These are phyloP conservation scores for Phaeosphaeriaceae sp. DNA, from an alignment of 2,329 filamentous ascomycete genomes.

Conservation along the genomic window DNA sequence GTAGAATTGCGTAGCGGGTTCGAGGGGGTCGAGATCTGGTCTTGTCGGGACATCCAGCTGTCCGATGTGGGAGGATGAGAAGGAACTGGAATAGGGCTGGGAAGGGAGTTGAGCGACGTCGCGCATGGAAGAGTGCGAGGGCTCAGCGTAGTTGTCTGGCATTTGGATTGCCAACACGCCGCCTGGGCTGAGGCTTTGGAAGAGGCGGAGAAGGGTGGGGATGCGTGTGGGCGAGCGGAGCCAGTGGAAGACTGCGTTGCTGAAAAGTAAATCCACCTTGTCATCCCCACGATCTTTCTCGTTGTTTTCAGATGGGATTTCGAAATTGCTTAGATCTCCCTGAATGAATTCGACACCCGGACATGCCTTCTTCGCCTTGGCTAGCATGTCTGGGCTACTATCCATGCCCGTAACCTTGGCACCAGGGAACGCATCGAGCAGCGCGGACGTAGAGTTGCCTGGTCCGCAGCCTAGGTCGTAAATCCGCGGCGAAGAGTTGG, in stretches of 20 bases:
- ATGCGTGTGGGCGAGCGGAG: slow-evolving; percentile 55
- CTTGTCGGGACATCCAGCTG: slow-evolving; percentile 9
- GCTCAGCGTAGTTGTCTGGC: slow-evolving; percentile 59
- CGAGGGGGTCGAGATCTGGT: slow-evolving; percentile 57
- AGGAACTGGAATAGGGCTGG: slow-evolving; percentile 49
- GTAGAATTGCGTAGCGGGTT: slow-evolving; percentile 57
- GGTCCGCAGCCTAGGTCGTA: slow-evolving; percentile 68
- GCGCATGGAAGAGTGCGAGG: slow-evolving; percentile 60
- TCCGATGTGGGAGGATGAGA: slow-evolving; percentile 30
- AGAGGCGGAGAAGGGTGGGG: slow-evolving; percentile 52
- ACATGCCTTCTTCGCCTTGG: slow-evolving; percentile 50
- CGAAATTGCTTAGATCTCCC: slow-evolving; percentile 56
- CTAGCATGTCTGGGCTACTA: slow-evolving; percentile 63
- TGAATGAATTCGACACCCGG: slow-evolving; percentile 55
- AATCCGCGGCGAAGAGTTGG: slow-evolving; percentile 49
- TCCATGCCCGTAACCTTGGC: slow-evolving; percentile 62
- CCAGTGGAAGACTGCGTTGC: slow-evolving; percentile 68
- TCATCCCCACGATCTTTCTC: too few species aligned
- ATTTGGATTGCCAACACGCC: slow-evolving; percentile 63
- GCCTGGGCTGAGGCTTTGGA: slow-evolving; percentile 51
- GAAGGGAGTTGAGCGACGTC: slow-evolving; percentile 42
- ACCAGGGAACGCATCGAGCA: slow-evolving; percentile 56
- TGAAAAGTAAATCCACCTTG: slow-evolving; percentile 60
- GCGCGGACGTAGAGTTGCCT: slow-evolving; percentile 63
- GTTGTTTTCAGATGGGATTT: slow-evolving; percentile 21